A percentile compares a stretch with the other conserved stretches of the same genome.
phyloP scores from a whole-genome alignment of 2,329 filamentous ascomycete genomes.

The Diplodia mutila region DNA sequence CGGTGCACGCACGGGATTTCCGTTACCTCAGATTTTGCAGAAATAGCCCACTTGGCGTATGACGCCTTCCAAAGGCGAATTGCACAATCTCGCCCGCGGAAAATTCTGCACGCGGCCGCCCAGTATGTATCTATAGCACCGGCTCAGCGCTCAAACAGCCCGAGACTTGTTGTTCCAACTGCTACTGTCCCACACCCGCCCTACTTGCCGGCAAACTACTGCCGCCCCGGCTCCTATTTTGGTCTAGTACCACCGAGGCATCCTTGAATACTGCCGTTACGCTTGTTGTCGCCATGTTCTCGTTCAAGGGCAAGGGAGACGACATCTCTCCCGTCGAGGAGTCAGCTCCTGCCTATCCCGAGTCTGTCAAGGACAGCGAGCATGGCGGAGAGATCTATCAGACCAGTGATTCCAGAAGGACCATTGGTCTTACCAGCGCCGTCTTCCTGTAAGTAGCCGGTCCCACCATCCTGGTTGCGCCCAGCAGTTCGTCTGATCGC shows the following conservation, averaged over 20 bases:
- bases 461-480: not conserved
- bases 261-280: not conserved
- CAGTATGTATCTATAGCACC: conserved; percentile 25
- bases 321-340: conserved; percentile 6
- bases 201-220: conserved; percentile 5
- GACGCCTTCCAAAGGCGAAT: conserved; percentile 25
- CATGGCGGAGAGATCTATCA: conserved; percentile 25
- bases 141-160: not conserved
- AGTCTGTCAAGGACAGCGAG: conserved; percentile 20
- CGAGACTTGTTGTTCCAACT: conserved; percentile 10
- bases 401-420: conserved; percentile 25
- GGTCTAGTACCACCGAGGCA: conserved; percentile 2
- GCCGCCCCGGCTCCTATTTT: not conserved
- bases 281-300: conserved; percentile 22
- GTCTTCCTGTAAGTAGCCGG: conserved; percentile 24
- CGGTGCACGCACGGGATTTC: not conserved
- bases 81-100: conserved; percentile 22
- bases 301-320: conserved; percentile 17
- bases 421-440: conserved; percentile 25
- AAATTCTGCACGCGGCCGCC: conserved; percentile 15
- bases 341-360: not conserved
- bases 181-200: not conserved
- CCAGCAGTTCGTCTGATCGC: conserved; percentile 10
- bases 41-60: conserved; percentile 26
- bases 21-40: conserved; percentile 25